phyloP scores from a whole-genome alignment of 352 stramenopile species.

The Phytophthora hibernalis region DNA sequence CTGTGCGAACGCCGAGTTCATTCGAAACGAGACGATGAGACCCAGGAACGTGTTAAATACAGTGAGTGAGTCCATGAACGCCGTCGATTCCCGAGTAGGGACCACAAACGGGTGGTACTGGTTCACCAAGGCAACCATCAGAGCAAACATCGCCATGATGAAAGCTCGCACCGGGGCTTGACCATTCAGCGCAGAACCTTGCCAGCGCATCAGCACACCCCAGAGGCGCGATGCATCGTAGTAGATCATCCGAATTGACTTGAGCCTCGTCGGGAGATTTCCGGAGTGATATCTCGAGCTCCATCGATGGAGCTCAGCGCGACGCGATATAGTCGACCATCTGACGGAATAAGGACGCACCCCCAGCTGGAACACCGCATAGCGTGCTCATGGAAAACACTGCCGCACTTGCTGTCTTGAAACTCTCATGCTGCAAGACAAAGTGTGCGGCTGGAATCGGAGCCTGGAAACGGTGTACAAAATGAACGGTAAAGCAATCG shows the following conservation, averaged over 20 bases:
- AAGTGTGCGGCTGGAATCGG: no score
- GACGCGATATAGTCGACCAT: slow-evolving; percentile 31
- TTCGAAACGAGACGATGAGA: slow-evolving; percentile 75
- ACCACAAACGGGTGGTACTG: slow-evolving; percentile 65
- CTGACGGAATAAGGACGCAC: slow-evolving; percentile 29
- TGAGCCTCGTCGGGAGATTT: slow-evolving; percentile 21
- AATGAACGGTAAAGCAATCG: no score
- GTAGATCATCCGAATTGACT: slow-evolving; percentile 65
- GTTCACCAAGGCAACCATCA: slow-evolving; percentile 54
- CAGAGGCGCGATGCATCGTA: slow-evolving; percentile 64
- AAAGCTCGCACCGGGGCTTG: slow-evolving; percentile 66
- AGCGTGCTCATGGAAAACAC: background rate
- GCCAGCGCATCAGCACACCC: slow-evolving; percentile 62
- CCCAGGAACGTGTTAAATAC: slow-evolving; percentile 86
- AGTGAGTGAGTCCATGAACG: slow-evolving; percentile 75
- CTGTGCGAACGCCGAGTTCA: slow-evolving; percentile 83
- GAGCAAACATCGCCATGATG: slow-evolving; percentile 63
- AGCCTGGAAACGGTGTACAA: no score
- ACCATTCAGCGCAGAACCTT: slow-evolving; percentile 73
- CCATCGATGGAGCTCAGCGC: slow-evolving; percentile 5
- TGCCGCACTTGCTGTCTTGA: no score
- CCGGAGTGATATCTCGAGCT: slow-evolving; percentile 17
- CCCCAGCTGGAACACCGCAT: slow-evolving; percentile 25
- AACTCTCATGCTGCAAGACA: no score
- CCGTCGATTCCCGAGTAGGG: slow-evolving; percentile 62